phyloP scores from a whole-genome alignment of 371 early-diverging fungal genomes.

The Sporodiniella umbellata region DNA sequence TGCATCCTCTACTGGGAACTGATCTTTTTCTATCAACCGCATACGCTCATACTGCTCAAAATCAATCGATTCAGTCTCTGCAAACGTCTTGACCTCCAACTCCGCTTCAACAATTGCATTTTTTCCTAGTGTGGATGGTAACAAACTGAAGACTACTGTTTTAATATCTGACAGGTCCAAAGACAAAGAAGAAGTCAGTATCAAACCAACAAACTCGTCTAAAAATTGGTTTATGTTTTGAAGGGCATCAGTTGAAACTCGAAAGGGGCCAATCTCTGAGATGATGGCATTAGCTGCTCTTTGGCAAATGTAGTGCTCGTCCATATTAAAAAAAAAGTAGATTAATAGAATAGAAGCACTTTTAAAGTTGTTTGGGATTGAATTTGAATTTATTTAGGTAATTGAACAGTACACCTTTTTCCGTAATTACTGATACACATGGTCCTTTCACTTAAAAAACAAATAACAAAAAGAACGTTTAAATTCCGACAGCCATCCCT shows the following conservation, averaged over 20 bases:
- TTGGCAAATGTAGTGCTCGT: conserved; percentile 63
- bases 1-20: conserved; percentile 23
- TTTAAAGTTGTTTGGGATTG: background rate
- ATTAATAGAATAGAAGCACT: background rate
- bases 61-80: conserved; percentile 55
- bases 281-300: conserved; percentile 69
- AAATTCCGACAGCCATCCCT: too few relatives aligned
- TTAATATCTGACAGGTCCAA: conserved; percentile 59
- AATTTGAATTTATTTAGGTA: too few relatives aligned
- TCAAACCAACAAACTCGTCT: conserved; percentile 58
- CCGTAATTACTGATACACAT: too few relatives aligned
- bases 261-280: conserved; percentile 59
- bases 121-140: conserved; percentile 61
- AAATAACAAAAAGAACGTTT: too few relatives aligned
- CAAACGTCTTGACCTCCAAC: conserved; percentile 63
- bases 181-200: conserved; percentile 50
- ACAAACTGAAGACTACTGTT: conserved; percentile 41
- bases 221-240: conserved; percentile 61
- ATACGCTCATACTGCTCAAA: conserved; percentile 45
- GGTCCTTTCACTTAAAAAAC: too few relatives aligned
- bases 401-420: too few relatives aligned
- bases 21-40: conserved; percentile 28
- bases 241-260: conserved; percentile 61
- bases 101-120: conserved; percentile 68
- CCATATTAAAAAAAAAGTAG: conserved; percentile 11